These are phyloP conservation scores for Solanum bukasovii DNA, from an alignment of 257 asterid genomes.

Conservation along the genomic window DNA sequence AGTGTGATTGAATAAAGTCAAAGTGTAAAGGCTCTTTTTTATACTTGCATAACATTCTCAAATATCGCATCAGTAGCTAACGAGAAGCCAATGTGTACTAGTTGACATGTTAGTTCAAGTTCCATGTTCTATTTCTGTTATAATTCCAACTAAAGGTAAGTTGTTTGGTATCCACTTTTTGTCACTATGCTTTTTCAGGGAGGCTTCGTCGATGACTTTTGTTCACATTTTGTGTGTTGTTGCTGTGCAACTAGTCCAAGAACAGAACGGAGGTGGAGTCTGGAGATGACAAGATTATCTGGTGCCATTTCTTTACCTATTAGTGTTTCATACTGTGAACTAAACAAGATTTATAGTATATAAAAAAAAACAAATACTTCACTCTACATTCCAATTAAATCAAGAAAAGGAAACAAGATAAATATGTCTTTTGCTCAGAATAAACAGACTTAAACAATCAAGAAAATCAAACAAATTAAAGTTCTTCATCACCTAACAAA, in stretches of 20 bases:
- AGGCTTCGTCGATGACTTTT: constrained; percentile 61
- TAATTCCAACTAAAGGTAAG: neutral
- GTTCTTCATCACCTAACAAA: constrained; percentile 11
- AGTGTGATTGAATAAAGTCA: no score
- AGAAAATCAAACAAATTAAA: neutral
- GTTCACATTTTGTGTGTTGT: constrained; percentile 67
- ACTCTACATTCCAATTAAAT: neutral
- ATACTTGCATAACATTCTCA: no score
- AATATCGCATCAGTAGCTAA: no score
- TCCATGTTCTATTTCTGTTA: neutral
- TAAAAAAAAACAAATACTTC: neutral
- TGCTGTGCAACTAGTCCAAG: constrained; percentile 81
- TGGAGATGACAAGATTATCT: constrained; percentile 31
- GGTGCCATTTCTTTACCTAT: constrained; percentile 17
- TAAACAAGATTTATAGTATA: neutral
- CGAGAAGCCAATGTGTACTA: no score
- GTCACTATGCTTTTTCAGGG: constrained; percentile 23
- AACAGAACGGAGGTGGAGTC: constrained; percentile 45
- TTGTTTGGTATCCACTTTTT: neutral
- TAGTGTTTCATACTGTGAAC: neutral
- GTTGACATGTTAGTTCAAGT: neutral
- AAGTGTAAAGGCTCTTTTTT: no score
- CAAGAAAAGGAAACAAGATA: neutral
- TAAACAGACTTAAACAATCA: neutral
- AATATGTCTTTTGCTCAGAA: neutral